Conservation (phyloP, 2,329 filamentous ascomycete genomes). For the Xylariaceae sp. region DNA sequence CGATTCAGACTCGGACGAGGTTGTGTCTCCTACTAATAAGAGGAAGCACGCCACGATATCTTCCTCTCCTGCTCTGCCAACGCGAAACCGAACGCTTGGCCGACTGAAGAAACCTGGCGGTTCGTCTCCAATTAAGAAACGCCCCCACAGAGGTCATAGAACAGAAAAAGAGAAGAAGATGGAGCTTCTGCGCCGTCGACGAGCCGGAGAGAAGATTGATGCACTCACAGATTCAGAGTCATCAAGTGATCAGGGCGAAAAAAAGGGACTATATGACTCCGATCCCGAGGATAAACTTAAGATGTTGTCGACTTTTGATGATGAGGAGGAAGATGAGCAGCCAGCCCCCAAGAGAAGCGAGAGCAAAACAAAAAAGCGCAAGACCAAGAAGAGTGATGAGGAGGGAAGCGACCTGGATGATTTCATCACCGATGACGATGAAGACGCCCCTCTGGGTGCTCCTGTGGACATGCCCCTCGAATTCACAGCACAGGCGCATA, state of each 20-base stretch:
- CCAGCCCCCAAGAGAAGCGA: slow-evolving; percentile 18
- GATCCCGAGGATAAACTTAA: slow-evolving; percentile 29
- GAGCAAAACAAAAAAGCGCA: slow-evolving; percentile 10
- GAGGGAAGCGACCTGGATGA: slow-evolving; percentile 42
- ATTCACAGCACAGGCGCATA: slow-evolving; percentile 63
- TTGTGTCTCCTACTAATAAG: slow-evolving; percentile 29
- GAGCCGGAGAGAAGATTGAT: slow-evolving; percentile 19
- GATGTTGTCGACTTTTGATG: slow-evolving; percentile 33
- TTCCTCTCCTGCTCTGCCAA: slow-evolving; percentile 7
- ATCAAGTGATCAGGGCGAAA: slow-evolving; percentile 48
- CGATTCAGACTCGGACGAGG: too few species aligned
- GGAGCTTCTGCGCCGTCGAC: slow-evolving; percentile 18
- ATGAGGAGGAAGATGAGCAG: slow-evolving; percentile 26
- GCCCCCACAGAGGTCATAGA: slow-evolving; percentile 14
- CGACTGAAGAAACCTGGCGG: slow-evolving; percentile 9
- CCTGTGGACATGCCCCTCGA: slow-evolving; percentile 61
- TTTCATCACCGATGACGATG: slow-evolving; percentile 66
- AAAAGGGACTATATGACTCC: slow-evolving; percentile 35
- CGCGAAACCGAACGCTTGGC: slow-evolving; percentile 6
- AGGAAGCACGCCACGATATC: too few species aligned
- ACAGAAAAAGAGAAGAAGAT: slow-evolving; percentile 21
- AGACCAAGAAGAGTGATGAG: slow-evolving; percentile 10
- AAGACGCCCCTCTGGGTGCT: slow-evolving; percentile 53
- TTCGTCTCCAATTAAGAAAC: slow-evolving; percentile 16
- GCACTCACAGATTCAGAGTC: slow-evolving; percentile 15